phyloP scores from a whole-genome alignment of 1,284 basidiomycete species.

The Limonomyces culmigenus region DNA sequence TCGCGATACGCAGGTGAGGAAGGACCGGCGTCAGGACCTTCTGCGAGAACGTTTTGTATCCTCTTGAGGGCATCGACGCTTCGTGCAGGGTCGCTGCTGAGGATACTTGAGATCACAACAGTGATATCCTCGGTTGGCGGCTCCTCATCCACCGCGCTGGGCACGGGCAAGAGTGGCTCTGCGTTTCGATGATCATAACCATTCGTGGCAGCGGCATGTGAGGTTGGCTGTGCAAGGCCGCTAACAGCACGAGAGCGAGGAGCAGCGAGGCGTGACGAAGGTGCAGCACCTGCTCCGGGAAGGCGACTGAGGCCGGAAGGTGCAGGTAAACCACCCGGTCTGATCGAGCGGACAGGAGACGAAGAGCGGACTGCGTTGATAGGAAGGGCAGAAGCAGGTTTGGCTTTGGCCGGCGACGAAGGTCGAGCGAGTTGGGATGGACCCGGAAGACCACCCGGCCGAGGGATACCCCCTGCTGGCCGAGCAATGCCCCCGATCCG shows the following conservation, averaged over 20 bases:
- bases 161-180: not conserved
- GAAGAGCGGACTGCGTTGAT: no score
- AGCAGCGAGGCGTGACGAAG: slow-evolving; percentile 54
- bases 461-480: slow-evolving; percentile 29
- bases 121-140: slow-evolving; percentile 40
- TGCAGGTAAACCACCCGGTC: slow-evolving; percentile 9
- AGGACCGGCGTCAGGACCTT: slow-evolving; percentile 57
- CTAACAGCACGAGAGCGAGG: slow-evolving; percentile 23
- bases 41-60: slow-evolving; percentile 66
- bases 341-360: slow-evolving; percentile 17
- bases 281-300: slow-evolving; percentile 38
- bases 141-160: slow-evolving; percentile 3
- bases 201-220: not conserved
- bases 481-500: no score
- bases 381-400: slow-evolving; percentile 26
- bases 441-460: slow-evolving; percentile 49
- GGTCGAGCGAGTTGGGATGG: slow-evolving; percentile 39
- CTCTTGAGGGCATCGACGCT: slow-evolving; percentile 92
- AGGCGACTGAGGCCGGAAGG: slow-evolving; percentile 30
- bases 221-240: slow-evolving; percentile 1
- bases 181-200: not conserved
- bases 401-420: slow-evolving; percentile 36
- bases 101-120: slow-evolving; percentile 65
- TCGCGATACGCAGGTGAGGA: slow-evolving; percentile 54
- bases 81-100: slow-evolving; percentile 69